A percentile compares a stretch with the other conserved stretches of the same genome.
Evolutionary conservation across 805 yeast species (phyloP).

Genomic region (Pichia thaimueangensis): DNA sequence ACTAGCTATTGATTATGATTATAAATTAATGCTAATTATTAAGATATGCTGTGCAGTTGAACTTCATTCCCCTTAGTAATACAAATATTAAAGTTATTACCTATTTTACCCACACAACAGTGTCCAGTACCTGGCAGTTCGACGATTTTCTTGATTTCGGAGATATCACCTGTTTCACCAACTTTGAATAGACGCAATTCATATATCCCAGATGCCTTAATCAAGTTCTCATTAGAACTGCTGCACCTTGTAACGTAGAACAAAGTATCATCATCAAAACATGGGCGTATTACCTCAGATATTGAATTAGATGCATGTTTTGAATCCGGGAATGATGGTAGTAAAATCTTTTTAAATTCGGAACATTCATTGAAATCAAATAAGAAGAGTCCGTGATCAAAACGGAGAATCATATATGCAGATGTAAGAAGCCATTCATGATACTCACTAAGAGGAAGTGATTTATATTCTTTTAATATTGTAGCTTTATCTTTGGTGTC

Average conservation of each 20-base stretch:
- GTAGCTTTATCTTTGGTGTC: constrained; percentile 3
- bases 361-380: constrained; percentile 6
- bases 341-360: constrained; percentile 19
- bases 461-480: constrained; percentile 6
- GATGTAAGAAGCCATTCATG: constrained; percentile 20
- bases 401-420: constrained; percentile 16
- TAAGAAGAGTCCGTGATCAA: constrained; percentile 13
- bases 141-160: constrained; percentile 13
- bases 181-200: constrained; percentile 16
- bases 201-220: not conserved
- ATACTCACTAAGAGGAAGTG: constrained; percentile 16
- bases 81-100: constrained; percentile 12
- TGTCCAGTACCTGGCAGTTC: constrained; percentile 7
- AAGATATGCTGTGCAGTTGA: constrained; percentile 10
- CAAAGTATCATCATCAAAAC: constrained; percentile 18
- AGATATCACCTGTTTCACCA: constrained; percentile 18
- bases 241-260: constrained; percentile 14
- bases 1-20: too few species aligned
- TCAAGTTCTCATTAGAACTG: too few species aligned
- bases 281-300: constrained; percentile 12
- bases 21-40: not conserved
- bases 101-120: constrained; percentile 21
- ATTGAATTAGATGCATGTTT: not conserved
- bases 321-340: not conserved
- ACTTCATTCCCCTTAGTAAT: constrained; percentile 16